Base-by-base conservation (phyloP, 1,284 basidiomycete genomes). In the Moesziomyces globuligerus region DNA sequence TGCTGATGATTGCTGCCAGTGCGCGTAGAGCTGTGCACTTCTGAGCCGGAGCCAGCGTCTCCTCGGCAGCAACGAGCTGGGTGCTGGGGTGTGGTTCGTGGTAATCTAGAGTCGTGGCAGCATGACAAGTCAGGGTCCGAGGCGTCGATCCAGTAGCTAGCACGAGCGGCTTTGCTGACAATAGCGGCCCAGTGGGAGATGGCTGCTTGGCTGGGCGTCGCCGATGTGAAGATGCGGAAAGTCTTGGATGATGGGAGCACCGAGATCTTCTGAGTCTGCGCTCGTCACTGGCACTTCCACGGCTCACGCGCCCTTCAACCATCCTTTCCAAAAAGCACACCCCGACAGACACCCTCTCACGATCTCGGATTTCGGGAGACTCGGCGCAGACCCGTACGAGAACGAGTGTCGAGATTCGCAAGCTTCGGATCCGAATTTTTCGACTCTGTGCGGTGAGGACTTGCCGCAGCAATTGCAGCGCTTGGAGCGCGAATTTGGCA, bases 381-480 rank as follows among this genome's bases (percentile, higher is more conserved):
- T 29, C 17, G 10, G 9, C 6, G 2, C 7, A 23, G n/a, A n/a
- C 2, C 9, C 13, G 15, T 7, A 25, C 5, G 42, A 23, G n/a
- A 36, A 32, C 11, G 0, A 7, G 17, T 26, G 8, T 37, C 34
- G 40, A 20, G 15, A 25, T 8, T n/a, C n/a, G 9, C n/a, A 3
- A 13, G 10, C 1, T 15, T 39, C 62, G 62, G 62, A 28, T 58
- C 62, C 62, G 62, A 66, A 32, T 17, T 18, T n/a, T 1, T 13
- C 3, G 1, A 8, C n/a, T 24, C 37, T 36, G 28, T 24, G 48
- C 51, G 24, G 51, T 2, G 25, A 29, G 64, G 41, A 59, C 52
- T 66, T 66, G 52, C 64, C 64, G 64, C 64, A 66, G 64, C 64
- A 66, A 11, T 18, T 45, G 8, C 1, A 24, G 36, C 1, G 20